Evolutionary conservation across 768 basidiomycete genomes (phyloP).

Genomic region (Rhizopogon vesiculosus): DNA sequence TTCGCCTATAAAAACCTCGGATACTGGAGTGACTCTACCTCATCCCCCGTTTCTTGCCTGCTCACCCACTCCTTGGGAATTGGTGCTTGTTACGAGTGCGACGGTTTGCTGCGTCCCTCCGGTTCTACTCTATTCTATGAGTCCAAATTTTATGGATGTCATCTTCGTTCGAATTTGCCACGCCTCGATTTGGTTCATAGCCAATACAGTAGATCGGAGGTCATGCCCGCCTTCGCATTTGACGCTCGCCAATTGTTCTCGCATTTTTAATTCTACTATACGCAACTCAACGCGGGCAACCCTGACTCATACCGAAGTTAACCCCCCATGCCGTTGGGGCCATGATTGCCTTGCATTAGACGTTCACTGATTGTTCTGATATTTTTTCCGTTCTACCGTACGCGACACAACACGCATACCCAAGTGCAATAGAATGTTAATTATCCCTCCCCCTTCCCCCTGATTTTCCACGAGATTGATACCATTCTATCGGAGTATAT

Average conservation of each 20-base stretch:
- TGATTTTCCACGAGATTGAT: background rate
- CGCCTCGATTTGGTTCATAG: slow-evolving; percentile 50
- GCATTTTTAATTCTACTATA: background rate
- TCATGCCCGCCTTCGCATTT: slow-evolving; percentile 20
- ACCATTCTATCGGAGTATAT: background rate
- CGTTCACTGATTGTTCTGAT: slow-evolving; percentile 1
- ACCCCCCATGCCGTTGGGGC: no score
- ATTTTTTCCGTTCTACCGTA: background rate
- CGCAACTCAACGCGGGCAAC: background rate
- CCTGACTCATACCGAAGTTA: background rate
- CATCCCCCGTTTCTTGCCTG: background rate
- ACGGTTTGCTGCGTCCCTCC: slow-evolving; percentile 27
- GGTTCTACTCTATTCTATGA: slow-evolving; percentile 31
- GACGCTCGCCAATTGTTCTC: slow-evolving; percentile 3
- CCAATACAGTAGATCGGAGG: slow-evolving; percentile 48
- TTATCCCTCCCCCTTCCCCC: background rate
- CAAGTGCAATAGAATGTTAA: background rate
- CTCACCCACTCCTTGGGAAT: slow-evolving; percentile 6
- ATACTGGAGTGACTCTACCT: background rate
- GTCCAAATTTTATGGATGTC: slow-evolving; percentile 29
- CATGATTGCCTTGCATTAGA: background rate
- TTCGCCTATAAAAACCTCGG: slow-evolving; percentile 1
- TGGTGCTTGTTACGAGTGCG: slow-evolving; percentile 6
- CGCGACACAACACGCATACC: background rate
- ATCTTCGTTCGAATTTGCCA: slow-evolving; percentile 30